Evolutionary conservation across 331 rosid genomes (phyloP).

Genomic region (Saraca asoca): DNA sequence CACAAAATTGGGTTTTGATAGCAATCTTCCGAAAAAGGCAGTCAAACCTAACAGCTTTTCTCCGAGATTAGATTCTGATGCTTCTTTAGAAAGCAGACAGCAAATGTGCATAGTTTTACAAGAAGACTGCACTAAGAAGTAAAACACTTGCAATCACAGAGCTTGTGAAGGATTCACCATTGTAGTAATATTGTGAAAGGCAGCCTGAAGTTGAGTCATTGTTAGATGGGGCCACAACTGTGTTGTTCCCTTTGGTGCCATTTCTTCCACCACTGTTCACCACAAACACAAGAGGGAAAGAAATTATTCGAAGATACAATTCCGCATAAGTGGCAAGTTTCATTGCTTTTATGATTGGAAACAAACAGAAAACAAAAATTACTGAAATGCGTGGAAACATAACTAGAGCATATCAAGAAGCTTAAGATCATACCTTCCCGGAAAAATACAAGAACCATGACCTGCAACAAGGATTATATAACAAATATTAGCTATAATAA

Average conservation of each 20-base stretch:
- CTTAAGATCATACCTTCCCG: no score
- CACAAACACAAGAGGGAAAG: slow-evolving; percentile 6
- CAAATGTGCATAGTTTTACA: slow-evolving; percentile 45
- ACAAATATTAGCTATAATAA: slow-evolving; percentile 31
- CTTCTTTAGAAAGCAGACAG: slow-evolving; percentile 26
- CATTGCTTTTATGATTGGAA: no score
- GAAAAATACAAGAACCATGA: slow-evolving; percentile 80
- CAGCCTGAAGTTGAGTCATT: slow-evolving; percentile 66
- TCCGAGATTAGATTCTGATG: slow-evolving; percentile 35
- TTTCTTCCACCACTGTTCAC: slow-evolving; percentile 54
- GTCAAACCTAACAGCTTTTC: slow-evolving; percentile 25
- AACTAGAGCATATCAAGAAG: no score
- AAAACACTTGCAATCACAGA: slow-evolving; percentile 52
- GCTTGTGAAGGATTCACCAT: slow-evolving; percentile 49
- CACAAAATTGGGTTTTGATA: slow-evolving; percentile 70
- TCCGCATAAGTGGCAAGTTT: not conserved
- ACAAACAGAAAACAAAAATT: no score
- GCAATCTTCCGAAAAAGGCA: slow-evolving; percentile 39
- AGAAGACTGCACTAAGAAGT: slow-evolving; percentile 49
- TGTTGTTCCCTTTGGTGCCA: slow-evolving; percentile 51
- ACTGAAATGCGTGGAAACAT: no score
- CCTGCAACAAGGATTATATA: slow-evolving; percentile 51
- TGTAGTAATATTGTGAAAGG: slow-evolving; percentile 41
- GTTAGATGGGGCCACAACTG: slow-evolving; percentile 77
- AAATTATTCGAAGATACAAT: not conserved